Evolutionary conservation across 495 filamentous ascomycete genomes (phyloP).

Genomic region (Talaromyces ruber): DNA sequence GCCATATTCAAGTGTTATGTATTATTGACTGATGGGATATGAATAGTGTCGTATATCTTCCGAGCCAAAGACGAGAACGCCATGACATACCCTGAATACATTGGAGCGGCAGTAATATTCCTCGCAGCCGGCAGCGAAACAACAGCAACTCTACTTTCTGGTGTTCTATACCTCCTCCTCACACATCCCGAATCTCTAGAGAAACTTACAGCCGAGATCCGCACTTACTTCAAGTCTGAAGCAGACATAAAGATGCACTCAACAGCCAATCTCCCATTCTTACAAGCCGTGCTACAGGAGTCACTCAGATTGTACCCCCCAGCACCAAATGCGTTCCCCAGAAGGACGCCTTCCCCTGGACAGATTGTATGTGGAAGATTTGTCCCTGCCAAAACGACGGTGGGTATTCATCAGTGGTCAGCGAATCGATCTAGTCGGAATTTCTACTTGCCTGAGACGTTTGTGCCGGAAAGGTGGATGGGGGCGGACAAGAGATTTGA

Average conservation of each 20-base stretch:
- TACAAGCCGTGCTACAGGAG: slow-evolving; percentile 42
- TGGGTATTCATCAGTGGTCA: slow-evolving; percentile 9
- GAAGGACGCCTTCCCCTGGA: slow-evolving; percentile 36
- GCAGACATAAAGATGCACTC: slow-evolving; percentile 26
- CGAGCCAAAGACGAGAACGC: slow-evolving; percentile 16
- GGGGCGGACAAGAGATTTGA: slow-evolving; percentile 17
- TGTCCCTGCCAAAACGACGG: slow-evolving; percentile 22
- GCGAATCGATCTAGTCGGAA: slow-evolving; percentile 12
- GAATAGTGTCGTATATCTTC: slow-evolving; percentile 23
- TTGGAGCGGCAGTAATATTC: slow-evolving; percentile 29
- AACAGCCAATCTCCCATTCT: slow-evolving; percentile 30
- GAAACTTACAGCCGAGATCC: slow-evolving; percentile 33
- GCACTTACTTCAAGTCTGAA: slow-evolving; percentile 16
- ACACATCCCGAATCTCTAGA: slow-evolving; percentile 20
- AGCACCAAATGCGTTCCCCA: slow-evolving; percentile 37
- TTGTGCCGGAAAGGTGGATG: slow-evolving; percentile 36
- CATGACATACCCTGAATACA: slow-evolving; percentile 27
- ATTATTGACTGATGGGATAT: neutral
- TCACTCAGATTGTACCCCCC: slow-evolving; percentile 46
- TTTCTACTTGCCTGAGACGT: slow-evolving; percentile 18
- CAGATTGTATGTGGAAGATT: slow-evolving; percentile 24
- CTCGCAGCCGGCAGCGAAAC: slow-evolving; percentile 51
- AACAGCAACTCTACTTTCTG: slow-evolving; percentile 40
- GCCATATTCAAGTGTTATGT: neutral
- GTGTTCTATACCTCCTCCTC: slow-evolving; percentile 19